Evolutionary conservation across 495 filamentous ascomycete species (phyloP).

Genomic region (Talaromyces trachyspermus): DNA sequence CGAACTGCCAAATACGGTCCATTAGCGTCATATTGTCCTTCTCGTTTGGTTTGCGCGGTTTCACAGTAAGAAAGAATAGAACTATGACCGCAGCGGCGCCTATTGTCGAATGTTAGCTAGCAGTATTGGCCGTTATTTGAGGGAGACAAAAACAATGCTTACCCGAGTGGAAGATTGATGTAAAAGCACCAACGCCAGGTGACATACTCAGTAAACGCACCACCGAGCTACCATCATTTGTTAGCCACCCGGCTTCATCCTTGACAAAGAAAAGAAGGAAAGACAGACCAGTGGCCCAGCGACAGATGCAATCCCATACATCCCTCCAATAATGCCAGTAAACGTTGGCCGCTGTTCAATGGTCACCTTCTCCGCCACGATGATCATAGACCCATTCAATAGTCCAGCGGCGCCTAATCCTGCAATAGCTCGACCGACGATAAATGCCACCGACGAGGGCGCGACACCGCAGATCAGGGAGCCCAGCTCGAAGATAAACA

Average conservation of each 20-base stretch:
- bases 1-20: too few relatives aligned
- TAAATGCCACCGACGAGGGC: constrained; percentile 65
- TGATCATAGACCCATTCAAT: constrained; percentile 74
- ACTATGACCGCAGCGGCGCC: constrained; percentile 55
- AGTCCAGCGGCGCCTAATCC: constrained; percentile 80
- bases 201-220: constrained; percentile 55
- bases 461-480: constrained; percentile 75
- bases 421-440: constrained; percentile 77
- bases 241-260: too few relatives aligned
- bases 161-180: constrained; percentile 62
- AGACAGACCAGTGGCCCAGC: constrained; percentile 47
- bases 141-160: too few relatives aligned
- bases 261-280: neutral
- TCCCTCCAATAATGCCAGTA: constrained; percentile 64
- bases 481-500: constrained; percentile 78
- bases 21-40: constrained; percentile 14
- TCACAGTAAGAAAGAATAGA: constrained; percentile 53
- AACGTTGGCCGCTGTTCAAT: constrained; percentile 64
- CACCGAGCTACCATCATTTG: constrained; percentile 35
- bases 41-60: constrained; percentile 37
- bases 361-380: constrained; percentile 69
- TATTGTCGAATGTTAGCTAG: too few relatives aligned
- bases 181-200: constrained; percentile 60
- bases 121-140: too few relatives aligned
- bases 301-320: constrained; percentile 75